Conservation (phyloP, 306 rosid genomes). For the Lathyrus aphaca region DNA sequence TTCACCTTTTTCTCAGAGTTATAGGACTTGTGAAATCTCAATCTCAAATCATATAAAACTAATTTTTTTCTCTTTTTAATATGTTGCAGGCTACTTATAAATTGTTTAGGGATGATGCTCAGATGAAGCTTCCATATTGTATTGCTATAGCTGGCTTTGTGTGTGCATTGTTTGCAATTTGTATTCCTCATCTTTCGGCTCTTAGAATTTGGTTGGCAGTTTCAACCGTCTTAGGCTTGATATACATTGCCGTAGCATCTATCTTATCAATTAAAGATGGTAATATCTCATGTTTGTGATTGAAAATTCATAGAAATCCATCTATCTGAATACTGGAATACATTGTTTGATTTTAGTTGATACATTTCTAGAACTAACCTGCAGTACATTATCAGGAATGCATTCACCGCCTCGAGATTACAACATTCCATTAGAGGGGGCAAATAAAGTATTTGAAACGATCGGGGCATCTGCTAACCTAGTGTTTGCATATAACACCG, state of each 20-base stretch:
- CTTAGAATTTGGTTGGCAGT: conserved; percentile 89
- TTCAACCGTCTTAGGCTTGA: conserved; percentile 73
- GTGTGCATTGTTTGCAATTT: conserved; percentile 74
- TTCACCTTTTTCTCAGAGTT: background rate
- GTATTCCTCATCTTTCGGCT: conserved; percentile 88
- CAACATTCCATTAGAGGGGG: conserved; percentile 53
- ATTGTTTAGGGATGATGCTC: conserved; percentile 62
- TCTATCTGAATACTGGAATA: background rate
- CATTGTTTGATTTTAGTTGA: conserved; percentile 1
- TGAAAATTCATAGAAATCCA: background rate
- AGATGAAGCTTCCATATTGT: conserved; percentile 83
- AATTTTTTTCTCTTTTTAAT: background rate
- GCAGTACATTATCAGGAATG: conserved; percentile 51
- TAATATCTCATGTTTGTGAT: conserved; percentile 40
- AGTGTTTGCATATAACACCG: conserved; percentile 86
- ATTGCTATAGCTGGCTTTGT: conserved; percentile 71
- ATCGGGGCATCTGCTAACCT: conserved; percentile 89
- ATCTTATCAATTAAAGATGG: conserved; percentile 76
- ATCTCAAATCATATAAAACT: background rate
- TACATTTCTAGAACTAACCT: conserved; percentile 31
- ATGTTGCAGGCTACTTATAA: conserved; percentile 71
- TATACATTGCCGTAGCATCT: conserved; percentile 58
- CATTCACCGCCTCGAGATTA: conserved; percentile 74
- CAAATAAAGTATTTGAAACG: conserved; percentile 63
- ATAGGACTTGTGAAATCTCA: background rate